These are phyloP conservation scores for Gryganskiella cystojenkinii DNA, from an alignment of 192 early-diverging fungal species.

Conservation along the genomic window DNA sequence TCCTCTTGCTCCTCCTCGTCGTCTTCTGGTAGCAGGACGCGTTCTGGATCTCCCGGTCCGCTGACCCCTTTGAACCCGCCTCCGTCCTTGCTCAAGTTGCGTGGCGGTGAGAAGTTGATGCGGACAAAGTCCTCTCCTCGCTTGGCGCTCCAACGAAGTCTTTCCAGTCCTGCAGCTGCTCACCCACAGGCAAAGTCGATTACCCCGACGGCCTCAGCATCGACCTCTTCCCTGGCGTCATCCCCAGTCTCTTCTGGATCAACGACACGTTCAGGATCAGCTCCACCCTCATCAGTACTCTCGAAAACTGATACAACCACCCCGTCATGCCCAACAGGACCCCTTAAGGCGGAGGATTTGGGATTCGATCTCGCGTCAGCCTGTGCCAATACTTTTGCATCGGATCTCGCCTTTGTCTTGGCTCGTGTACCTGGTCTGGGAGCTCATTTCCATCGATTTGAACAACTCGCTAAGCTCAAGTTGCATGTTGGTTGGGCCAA, in stretches of 20 bases:
- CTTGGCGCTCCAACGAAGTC: conserved; percentile 22
- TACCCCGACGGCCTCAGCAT: not conserved
- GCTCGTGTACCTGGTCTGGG: conserved; percentile 45
- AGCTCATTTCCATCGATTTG: conserved; percentile 50
- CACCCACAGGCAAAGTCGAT: conserved; percentile 5
- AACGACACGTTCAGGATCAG: not conserved
- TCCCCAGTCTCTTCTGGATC: not conserved
- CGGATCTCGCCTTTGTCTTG: conserved; percentile 40
- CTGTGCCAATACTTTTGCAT: conserved; percentile 48
- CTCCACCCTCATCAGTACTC: not conserved
- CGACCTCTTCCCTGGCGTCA: not conserved
- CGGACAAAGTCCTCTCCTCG: conserved; percentile 6
- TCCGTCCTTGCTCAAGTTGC: conserved; percentile 1
- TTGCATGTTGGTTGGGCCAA: conserved; percentile 50
- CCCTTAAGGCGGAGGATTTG: conserved; percentile 22
- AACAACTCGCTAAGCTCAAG: conserved; percentile 48
- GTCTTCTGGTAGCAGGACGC: not conserved
- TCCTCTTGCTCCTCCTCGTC: conserved; percentile 9
- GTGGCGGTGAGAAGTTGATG: not conserved
- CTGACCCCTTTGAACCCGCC: not conserved
- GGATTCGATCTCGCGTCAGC: conserved; percentile 48
- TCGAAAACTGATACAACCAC: not conserved
- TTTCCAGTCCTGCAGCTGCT: conserved; percentile 28
- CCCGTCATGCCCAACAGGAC: not conserved
- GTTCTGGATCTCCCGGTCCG: conserved; percentile 11